Evolutionary conservation across 179 eudicot species (phyloP), one percentile per base, ranked within the genome.

Genomic region (Actinidia chinensis): DNA sequence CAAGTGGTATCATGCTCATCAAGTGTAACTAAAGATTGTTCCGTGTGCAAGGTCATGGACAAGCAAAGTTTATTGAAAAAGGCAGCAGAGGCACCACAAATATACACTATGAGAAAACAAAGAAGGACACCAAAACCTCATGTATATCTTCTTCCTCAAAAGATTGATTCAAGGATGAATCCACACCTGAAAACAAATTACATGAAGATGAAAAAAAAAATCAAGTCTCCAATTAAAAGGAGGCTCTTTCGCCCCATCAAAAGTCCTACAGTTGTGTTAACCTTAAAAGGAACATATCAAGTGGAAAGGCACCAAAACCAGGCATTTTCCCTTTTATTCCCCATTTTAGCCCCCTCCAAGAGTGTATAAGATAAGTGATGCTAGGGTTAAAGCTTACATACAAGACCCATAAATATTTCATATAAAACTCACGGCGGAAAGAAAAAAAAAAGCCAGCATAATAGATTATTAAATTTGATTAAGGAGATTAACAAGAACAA

Each of bases 401-500:
- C 48, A 8, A 47, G 48, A 12, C 42, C 50, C 51, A 68, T 28
- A 50, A 48, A 69, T 12, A 22, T 13, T 14, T 43, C 18, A n/a
- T 13, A 42, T 42, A 74, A 74, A 58, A 13, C 55, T 59, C 54
- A n/a, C 28, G 20, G 48, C 42, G n/a, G 33, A 33, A 67, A 2
- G 44, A 14, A 14, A 46, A 69, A 44, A 20, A 65, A 36, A 64
- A 63, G 40, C 46, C 22, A 11, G 47, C n/a, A 43, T 17, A 13
- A 11, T 44, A 52, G 9, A 44, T 33, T 54, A 14, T 36, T 40
- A 76, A 33, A 76, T 36, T 40, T 48, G 50, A 65, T 67, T 42
- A 22, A 67, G 71, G 47, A 67, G 71, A 44, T 22, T 51, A 43
- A 46, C 22, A 23, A 68, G 22, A 42, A 52, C 63, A 76, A 65